Conservation (phyloP, 331 rosid species). For the Quercus tomentella region DNA sequence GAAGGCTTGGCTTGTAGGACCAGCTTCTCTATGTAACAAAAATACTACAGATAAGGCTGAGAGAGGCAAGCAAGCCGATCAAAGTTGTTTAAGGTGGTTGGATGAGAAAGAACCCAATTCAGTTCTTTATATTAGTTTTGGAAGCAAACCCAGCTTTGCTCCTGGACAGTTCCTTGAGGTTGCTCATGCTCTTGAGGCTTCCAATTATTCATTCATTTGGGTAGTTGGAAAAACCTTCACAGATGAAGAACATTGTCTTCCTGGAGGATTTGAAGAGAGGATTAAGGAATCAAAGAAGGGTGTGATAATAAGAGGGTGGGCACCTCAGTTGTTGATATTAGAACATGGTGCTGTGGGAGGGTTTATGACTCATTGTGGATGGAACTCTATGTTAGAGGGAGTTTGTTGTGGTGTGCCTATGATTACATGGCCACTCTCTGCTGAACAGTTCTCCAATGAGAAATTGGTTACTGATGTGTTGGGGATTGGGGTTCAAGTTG, state of each 20-base stretch:
- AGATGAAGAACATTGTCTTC: constrained; percentile 11
- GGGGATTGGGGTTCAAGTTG: constrained; percentile 44
- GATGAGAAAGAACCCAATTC: constrained; percentile 42
- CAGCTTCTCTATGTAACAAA: constrained; percentile 35
- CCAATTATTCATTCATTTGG: constrained; percentile 44
- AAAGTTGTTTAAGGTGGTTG: constrained; percentile 39
- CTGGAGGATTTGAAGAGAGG: constrained; percentile 41
- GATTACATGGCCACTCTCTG: constrained; percentile 57
- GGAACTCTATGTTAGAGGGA: constrained; percentile 58
- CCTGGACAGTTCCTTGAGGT: constrained; percentile 42
- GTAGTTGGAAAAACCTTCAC: constrained; percentile 31
- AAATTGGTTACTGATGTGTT: constrained; percentile 41
- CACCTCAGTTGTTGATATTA: constrained; percentile 55
- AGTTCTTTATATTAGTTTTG: constrained; percentile 45
- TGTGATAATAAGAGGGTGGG: constrained; percentile 58
- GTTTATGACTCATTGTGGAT: constrained; percentile 58
- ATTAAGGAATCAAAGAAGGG: constrained; percentile 38
- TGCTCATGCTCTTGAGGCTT: constrained; percentile 47
- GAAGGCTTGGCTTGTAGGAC: constrained; percentile 51
- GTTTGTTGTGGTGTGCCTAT: constrained; percentile 39
- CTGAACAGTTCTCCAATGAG: constrained; percentile 57
- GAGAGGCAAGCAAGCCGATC: constrained; percentile 32
- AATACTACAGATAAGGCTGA: constrained; percentile 24
- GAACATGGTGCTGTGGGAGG: constrained; percentile 46
- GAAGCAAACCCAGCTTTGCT: constrained; percentile 37